Base-by-base conservation (phyloP, 169 alveolate genomes). In the Cryptosporidium parvum region DNA sequence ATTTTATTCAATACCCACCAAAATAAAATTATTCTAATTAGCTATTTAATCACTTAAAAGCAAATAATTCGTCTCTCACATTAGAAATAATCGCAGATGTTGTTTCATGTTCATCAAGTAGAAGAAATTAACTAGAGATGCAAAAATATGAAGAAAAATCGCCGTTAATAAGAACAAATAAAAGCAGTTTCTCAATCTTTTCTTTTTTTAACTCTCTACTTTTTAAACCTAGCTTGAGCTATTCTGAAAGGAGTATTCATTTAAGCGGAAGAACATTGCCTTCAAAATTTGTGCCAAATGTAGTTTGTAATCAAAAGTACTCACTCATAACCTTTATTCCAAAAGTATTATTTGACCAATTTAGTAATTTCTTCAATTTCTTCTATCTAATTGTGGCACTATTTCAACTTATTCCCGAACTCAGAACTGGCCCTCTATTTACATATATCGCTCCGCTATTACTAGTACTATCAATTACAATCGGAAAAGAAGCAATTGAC, bases 371-470 rank as follows among this genome's bases (percentile, higher is more conserved):
- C 93, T 96, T 97, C 86, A 98, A 98, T 93, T 86, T 97, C 68
- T 98, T 97, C 93, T 97, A 97, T 94, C 93, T 98, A 72, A 72
- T 97, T 39, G 97, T 98, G 70, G 96, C 98, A 10, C 91, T 97
- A 16, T 91, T 98, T 33, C 98, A 98, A 86, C 92, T 97, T 51
- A 70, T 97, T 59, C 98, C 98, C 2, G 94, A 92, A 6, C 93
- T 98, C 39, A 94, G 95, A 69, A 99, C 97, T 33, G 99, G 99
- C 45, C 97, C 98, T 72, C 93, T 98, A 58, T 97, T 97, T 72
- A 96, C 99, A 16, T 98, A 97, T 93, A 85, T 98, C 21, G 98
- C 99, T 18, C 99, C 99, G 26, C 92, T 98, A 48, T 96, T 95
- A 9, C 91, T 97, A 35, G 99, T 98, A 69, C 86, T 98, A 23